Evolutionary conservation across 2,329 filamentous ascomycete species (phyloP), one percentile per base, ranked within the genome.

Genomic region (Aureobasidium leucospermi): DNA sequence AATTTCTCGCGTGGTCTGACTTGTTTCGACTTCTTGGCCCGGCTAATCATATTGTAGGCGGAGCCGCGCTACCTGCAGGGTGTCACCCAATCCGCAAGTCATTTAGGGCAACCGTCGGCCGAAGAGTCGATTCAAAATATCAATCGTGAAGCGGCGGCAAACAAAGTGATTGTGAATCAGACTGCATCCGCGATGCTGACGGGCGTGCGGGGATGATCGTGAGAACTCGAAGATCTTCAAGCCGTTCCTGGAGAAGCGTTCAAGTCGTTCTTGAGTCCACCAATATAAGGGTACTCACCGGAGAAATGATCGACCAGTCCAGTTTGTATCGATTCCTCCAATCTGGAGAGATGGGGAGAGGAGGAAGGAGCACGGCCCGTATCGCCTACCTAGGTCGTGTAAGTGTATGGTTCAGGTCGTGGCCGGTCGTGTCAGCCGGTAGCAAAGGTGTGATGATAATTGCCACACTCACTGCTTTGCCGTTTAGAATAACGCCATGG

Each of bases 401-500:
- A 28, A 6, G 34, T 28, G 38, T 9, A 23, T 7, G 16, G 9
- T 19, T 19, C 38, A 42, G 23, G 49, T 53, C 49, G 10, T 46
- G 29, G 29, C n/a, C 45, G 39, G n/a, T 56, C 52, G 52, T 56
- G 52, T 56, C 51, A 55, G 51, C 51, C 10, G 36, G 29, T 43
- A 19, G n/a, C 28, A 32, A 8, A 16, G 31, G 8, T 36, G 41
- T 45, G 52, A 58, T 39, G 15, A 29, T 32, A 15, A 41, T 48
- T 48, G 42, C 42, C 55, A 58, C 55, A 32, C 34, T 32, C 55
- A 32, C 34, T 32, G 32, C 23, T 31, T 39, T 38, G 34, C 55
- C 55, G 55, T 58, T 58, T 16, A 2, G 1, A 13, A 16, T 2
- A 41, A 41, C 15, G 55, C 55, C 55, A 58, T 36, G 43, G 42